A percentile compares a stretch with the other conserved stretches of the same genome.
Evolutionary conservation across 139 green algal species (phyloP).

Genomic region (Gonium pectorale): DNA sequence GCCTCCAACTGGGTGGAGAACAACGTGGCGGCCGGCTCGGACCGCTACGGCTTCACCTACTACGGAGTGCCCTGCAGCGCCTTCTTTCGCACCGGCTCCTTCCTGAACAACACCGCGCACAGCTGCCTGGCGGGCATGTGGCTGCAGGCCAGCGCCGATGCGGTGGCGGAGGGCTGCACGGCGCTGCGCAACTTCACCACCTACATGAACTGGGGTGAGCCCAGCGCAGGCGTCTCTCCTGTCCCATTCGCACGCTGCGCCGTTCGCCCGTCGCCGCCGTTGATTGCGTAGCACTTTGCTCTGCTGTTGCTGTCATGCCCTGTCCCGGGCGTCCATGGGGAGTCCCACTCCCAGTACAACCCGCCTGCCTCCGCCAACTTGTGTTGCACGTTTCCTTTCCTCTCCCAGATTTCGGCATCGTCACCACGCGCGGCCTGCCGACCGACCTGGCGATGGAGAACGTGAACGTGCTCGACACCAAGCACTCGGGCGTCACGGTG

Average conservation of each 20-base stretch:
- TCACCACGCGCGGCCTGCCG: slow-evolving; percentile 55
- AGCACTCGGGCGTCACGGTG: slow-evolving; percentile 55
- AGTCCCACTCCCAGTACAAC: too few relatives aligned
- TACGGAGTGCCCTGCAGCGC: slow-evolving; percentile 21
- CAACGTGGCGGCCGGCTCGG: slow-evolving; percentile 65
- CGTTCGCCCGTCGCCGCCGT: background rate
- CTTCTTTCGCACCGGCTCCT: background rate
- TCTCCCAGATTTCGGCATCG: slow-evolving; percentile 65
- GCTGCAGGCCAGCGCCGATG: background rate
- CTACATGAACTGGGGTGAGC: too few relatives aligned
- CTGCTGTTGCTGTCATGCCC: too few relatives aligned
- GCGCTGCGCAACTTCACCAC: too few relatives aligned
- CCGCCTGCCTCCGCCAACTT: too few relatives aligned
- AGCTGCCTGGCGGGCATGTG: slow-evolving; percentile 44
- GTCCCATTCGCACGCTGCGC: slow-evolving; percentile 58
- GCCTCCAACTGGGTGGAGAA: slow-evolving; percentile 45
- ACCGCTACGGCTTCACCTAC: slow-evolving; percentile 61
- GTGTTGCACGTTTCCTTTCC: too few relatives aligned
- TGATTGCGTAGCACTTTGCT: too few relatives aligned
- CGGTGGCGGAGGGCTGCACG: slow-evolving; percentile 36
- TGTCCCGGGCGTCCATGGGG: slow-evolving; percentile 69
- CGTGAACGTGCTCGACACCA: slow-evolving; percentile 55
- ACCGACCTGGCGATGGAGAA: slow-evolving; percentile 44
- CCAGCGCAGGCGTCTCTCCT: too few relatives aligned
- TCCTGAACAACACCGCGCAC: slow-evolving; percentile 58